phyloP scores from a whole-genome alignment of 768 basidiomycete genomes.

The Crucibulum laeve region DNA sequence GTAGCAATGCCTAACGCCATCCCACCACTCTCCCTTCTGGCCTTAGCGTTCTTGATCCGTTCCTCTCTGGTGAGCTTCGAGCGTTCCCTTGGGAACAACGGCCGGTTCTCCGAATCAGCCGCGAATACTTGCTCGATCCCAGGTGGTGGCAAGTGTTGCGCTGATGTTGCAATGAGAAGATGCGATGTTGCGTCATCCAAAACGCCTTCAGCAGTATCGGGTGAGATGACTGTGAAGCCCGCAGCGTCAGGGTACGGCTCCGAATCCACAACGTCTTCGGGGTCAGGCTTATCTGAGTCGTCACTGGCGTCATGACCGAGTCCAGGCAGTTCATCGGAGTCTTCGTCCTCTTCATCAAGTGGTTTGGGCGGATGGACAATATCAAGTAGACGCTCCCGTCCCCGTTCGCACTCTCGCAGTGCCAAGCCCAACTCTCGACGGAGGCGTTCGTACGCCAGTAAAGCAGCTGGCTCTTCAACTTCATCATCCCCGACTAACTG shows the following conservation, averaged over 20 bases:
- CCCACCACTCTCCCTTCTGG: slow-evolving; percentile 42
- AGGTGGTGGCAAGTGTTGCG: slow-evolving; percentile 53
- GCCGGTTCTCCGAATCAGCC: slow-evolving; percentile 45
- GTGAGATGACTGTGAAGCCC: slow-evolving; percentile 8
- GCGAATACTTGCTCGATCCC: slow-evolving; percentile 87
- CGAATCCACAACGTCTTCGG: slow-evolving; percentile 19
- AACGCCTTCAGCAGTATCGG: slow-evolving; percentile 12
- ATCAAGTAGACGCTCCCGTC: slow-evolving; percentile 58
- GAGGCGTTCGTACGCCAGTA: slow-evolving; percentile 72
- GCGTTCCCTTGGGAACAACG: slow-evolving; percentile 47
- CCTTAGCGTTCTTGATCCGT: slow-evolving; percentile 58
- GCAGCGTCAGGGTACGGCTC: slow-evolving; percentile 31
- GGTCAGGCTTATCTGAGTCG: slow-evolving; percentile 42
- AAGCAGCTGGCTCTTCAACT: slow-evolving; percentile 38
- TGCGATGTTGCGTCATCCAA: slow-evolving; percentile 56
- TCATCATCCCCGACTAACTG: slow-evolving; percentile 9
- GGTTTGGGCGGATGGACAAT: slow-evolving; percentile 41
- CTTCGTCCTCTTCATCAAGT: slow-evolving; percentile 32
- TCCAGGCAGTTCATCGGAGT: slow-evolving; percentile 44
- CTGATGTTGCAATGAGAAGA: slow-evolving; percentile 45
- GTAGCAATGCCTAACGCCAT: slow-evolving; percentile 18
- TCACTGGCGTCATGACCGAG: slow-evolving; percentile 52
- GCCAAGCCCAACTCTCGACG: slow-evolving; percentile 75
- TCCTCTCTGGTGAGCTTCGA: slow-evolving; percentile 72
- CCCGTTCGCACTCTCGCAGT: slow-evolving; percentile 78